These are phyloP conservation scores for Rhodofomes roseus DNA, from an alignment of 1,284 basidiomycete genomes.

Conservation along the genomic window DNA sequence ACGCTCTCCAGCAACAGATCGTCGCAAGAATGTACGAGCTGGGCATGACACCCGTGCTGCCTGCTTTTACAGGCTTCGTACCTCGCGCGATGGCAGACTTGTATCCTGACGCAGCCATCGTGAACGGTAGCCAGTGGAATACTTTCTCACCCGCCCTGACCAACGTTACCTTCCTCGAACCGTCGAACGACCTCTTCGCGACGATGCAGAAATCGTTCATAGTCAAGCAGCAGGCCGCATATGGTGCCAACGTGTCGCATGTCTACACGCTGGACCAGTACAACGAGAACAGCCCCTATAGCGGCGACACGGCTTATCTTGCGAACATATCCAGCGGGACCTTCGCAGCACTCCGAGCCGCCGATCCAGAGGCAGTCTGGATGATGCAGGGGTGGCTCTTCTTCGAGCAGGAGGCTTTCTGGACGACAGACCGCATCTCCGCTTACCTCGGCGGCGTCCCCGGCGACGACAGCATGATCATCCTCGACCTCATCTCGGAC, in stretches of 20 bases:
- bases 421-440: slow-evolving; percentile 37
- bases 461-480: slow-evolving; percentile 35
- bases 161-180: slow-evolving; percentile 39
- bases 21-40: slow-evolving; percentile 38
- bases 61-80: slow-evolving; percentile 43
- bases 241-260: slow-evolving; percentile 36
- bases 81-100: slow-evolving; percentile 30
- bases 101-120: slow-evolving; percentile 36
- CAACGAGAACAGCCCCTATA: slow-evolving; percentile 40
- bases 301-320: slow-evolving; percentile 33
- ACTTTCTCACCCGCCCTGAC: slow-evolving; percentile 32
- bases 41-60: slow-evolving; percentile 42
- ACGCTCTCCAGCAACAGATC: slow-evolving; percentile 34
- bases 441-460: slow-evolving; percentile 38
- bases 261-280: slow-evolving; percentile 45
- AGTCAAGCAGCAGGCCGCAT: slow-evolving; percentile 35
- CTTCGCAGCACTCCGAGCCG: slow-evolving; percentile 33
- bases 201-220: slow-evolving; percentile 39
- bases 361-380: slow-evolving; percentile 40
- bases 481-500: slow-evolving; percentile 40
- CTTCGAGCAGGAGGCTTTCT: slow-evolving; percentile 32
- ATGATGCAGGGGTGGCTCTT: slow-evolving; percentile 46
- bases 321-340: slow-evolving; percentile 31
- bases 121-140: slow-evolving; percentile 33
- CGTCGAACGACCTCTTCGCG: slow-evolving; percentile 36